Percentiles rank a stretch among this genome's conserved stretches.
These are phyloP conservation scores for Fusarium abutilonis DNA, from an alignment of 2,329 filamentous ascomycete genomes.

Conservation along the genomic window DNA sequence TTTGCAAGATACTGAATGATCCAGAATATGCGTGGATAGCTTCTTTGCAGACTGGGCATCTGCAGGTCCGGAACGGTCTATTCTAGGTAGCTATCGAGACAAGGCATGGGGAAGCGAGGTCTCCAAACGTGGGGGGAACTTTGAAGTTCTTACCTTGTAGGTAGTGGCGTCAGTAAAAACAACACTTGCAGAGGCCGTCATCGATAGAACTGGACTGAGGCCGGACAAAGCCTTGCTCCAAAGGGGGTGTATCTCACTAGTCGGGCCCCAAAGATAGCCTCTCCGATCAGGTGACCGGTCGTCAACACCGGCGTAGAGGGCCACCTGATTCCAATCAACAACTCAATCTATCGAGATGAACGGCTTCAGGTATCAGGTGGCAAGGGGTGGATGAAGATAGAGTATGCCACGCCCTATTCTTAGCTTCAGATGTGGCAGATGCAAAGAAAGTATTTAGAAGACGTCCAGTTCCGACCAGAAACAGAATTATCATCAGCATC, in stretches of 20 bases:
- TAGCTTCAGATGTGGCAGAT: conserved; percentile 27
- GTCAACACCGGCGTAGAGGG: conserved; percentile 16
- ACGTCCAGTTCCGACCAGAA: conserved; percentile 33
- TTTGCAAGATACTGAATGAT: conserved; percentile 18
- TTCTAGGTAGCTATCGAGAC: conserved; percentile 11
- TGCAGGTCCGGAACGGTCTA: conserved; percentile 32
- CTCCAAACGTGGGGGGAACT: conserved; percentile 26
- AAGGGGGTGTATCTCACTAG: conserved; percentile 32
- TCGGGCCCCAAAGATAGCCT: conserved; percentile 32
- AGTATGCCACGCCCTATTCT: conserved; percentile 30
- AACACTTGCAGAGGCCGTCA: conserved; percentile 18
- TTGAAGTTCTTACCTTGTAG: neutral
- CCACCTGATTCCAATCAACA: conserved; percentile 38
- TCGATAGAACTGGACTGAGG: conserved; percentile 29
- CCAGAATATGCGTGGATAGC: neutral
- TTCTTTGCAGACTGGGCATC: conserved; percentile 12
- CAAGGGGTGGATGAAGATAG: conserved; percentile 26
- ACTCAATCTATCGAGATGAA: conserved; percentile 30
- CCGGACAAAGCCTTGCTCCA: conserved; percentile 30
- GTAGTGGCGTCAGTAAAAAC: conserved; percentile 7
- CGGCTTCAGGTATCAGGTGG: conserved; percentile 35
- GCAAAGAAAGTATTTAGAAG: conserved; percentile 36
- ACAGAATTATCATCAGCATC: conserved; percentile 22
- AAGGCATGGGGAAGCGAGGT: conserved; percentile 6
- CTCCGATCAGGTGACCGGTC: conserved; percentile 35